Evolutionary conservation across 352 stramenopile species (phyloP), one percentile per base, ranked within the genome.

Genomic region (Globisporangium spiculum): DNA sequence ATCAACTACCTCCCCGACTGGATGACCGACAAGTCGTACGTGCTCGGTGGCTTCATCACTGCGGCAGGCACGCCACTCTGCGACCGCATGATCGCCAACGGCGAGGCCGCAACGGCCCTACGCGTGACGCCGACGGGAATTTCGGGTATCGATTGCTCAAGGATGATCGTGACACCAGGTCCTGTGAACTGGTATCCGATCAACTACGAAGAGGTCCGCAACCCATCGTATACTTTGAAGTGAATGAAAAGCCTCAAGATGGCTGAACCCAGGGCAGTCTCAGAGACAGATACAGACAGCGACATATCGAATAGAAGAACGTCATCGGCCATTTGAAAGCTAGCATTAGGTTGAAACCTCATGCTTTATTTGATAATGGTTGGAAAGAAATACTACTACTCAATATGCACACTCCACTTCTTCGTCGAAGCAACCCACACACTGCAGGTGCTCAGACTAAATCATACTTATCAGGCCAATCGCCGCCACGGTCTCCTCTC

Each of bases 111-210:
- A 0, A 32, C 32, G n/a, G 18, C 18, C 9, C 22, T 12, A 14
- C 6, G 4, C 6, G 10, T 12, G 27, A 41, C 8, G 41, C 44
- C 38, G 38, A 46, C 38, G 9, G 38, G 38, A 8, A 36, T 63
- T 2, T n/a, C 3, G 2, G 63, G 63, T 4, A 57, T 68, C 16
- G 63, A 68, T 24, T 63, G 63, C 54, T 58, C 54, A 9, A n/a
- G 60, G 22, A 38, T 18, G 24, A 38, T 55, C 22, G 20, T 56
- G 12, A 24, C 9, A 5, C 26, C 22, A 7, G 59, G 59, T 3
- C 46, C 59, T 18, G 20, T 64, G 36, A 53, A 55, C 16, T 67
- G 52, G 62, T 67, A 55, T 34, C 62, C 62, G 34, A 54, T 67
- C 62, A 44, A 46, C 36, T 32, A 32, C 2, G 62, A 67, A 30